Evolutionary conservation across 352 stramenopile genomes (phyloP).

Genomic region (Pythium volutum): DNA sequence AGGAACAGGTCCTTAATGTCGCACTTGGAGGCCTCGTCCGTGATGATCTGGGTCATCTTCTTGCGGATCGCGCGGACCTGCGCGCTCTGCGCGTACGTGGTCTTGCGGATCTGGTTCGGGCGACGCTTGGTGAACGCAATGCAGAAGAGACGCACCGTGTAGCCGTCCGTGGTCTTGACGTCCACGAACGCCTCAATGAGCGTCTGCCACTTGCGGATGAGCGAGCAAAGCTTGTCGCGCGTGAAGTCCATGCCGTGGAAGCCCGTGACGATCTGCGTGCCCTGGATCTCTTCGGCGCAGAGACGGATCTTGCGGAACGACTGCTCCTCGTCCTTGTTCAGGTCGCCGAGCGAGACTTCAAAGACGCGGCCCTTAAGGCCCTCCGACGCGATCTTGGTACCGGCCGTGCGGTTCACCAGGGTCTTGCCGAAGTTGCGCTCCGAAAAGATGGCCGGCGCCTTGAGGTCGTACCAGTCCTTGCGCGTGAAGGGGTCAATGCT

Average conservation of each 20-base stretch:
- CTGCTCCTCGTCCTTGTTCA: constrained; percentile 98
- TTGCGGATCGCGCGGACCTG: constrained; percentile 97
- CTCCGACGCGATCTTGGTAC: constrained; percentile 97
- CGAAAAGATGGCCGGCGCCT: constrained; percentile 98
- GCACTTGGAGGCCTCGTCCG: constrained; percentile 96
- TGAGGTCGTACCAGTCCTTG: constrained; percentile 98
- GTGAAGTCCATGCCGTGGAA: constrained; percentile 94
- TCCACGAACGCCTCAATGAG: constrained; percentile 99
- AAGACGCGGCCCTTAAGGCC: constrained; percentile 98
- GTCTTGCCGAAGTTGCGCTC: constrained; percentile 98
- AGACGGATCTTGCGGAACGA: constrained; percentile 99
- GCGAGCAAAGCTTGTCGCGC: constrained; percentile 99
- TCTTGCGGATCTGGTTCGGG: constrained; percentile 99
- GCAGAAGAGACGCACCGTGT: constrained; percentile 99
- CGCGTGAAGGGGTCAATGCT: constrained; percentile 98
- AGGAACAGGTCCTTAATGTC: constrained; percentile 99
- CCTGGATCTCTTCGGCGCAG: constrained; percentile 97
- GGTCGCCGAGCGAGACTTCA: constrained; percentile 97
- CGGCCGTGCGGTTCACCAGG: constrained; percentile 97
- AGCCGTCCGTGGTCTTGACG: constrained; percentile 99
- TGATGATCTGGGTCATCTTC: constrained; percentile 99
- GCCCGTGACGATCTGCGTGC: constrained; percentile 80
- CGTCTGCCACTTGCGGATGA: constrained; percentile 99
- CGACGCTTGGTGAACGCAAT: constrained; percentile 99
- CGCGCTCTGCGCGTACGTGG: constrained; percentile 97